A percentile compares a stretch with the other conserved stretches of the same genome.
phyloP scores from a whole-genome alignment of 2,329 filamentous ascomycete species.

The Beauveria australis region DNA sequence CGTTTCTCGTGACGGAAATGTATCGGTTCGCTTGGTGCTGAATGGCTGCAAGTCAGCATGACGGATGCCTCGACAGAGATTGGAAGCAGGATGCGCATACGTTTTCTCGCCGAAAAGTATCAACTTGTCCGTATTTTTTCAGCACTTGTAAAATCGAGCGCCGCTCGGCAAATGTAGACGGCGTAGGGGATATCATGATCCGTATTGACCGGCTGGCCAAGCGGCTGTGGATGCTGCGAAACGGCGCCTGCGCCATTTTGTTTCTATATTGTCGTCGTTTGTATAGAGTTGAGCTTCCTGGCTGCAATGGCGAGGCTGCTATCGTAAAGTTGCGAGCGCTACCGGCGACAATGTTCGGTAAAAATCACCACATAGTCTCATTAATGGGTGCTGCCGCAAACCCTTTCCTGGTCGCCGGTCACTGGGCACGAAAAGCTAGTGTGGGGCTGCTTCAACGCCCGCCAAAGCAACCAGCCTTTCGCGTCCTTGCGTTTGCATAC shows the following conservation, averaged over 20 bases:
- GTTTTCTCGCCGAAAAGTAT: constrained; percentile 37
- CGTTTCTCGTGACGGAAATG: constrained; percentile 37
- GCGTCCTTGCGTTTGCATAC: neutral
- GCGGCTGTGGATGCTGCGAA: constrained; percentile 11
- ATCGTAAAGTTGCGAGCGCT: neutral
- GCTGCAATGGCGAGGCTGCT: too few relatives aligned
- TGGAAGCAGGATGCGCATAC: neutral
- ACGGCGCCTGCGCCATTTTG: neutral
- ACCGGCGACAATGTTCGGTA: neutral
- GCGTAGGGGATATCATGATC: constrained; percentile 42
- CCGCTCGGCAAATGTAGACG: constrained; percentile 44
- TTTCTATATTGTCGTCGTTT: neutral
- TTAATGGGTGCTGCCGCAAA: neutral
- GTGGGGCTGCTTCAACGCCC: constrained; percentile 4
- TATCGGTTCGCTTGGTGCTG: constrained; percentile 4
- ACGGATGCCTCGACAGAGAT: neutral
- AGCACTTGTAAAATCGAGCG: constrained; percentile 46
- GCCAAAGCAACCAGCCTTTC: neutral
- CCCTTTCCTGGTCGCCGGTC: neutral
- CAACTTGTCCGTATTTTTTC: constrained; percentile 40
- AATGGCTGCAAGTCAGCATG: neutral
- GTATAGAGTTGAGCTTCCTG: neutral
- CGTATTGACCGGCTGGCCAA: constrained; percentile 35
- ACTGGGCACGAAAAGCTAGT: neutral
- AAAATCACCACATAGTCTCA: neutral